Base-by-base conservation (phyloP, 179 eudicot species). In the Heliamphora pulchella region DNA sequence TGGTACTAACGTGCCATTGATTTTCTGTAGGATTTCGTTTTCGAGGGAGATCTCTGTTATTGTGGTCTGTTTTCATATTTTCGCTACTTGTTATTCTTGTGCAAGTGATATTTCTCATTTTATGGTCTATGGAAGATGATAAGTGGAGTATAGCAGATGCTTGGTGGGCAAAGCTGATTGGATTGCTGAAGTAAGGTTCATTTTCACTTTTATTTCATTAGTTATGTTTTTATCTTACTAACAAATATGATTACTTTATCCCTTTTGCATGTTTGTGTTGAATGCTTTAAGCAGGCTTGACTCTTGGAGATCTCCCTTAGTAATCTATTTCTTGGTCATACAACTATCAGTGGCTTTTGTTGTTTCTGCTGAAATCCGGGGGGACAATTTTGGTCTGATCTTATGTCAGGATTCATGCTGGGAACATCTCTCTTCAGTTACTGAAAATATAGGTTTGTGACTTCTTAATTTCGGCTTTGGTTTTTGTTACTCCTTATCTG, bases 161-260 rank as follows among this genome's bases (percentile, higher is more conserved):
- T 71, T 84, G 88, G 85, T 94, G 94, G 96, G 90, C 85, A 81
- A 89, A 91, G 89, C 85, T 94, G 77, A 66, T 90, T 80, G 98
- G 99, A 67, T 79, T 96, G 70, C 87, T 90, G 91, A 85, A 87
- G 99, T 94, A 90, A 80, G 87, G 47, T 51, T 78, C 44, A 67
- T 69, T 64, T 74, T 64, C 9, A 22, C n/a, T 65, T 75, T 39
- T 78, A 50, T 31, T 78, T 62, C 55, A 14, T 72, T 46, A 8
- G 46, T 61, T 67, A 61, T n/a, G 50, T 53, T 53, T 57, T 55
- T 3, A 20, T 48, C 39, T 79, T 20, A 18, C 81, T 50, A 15
- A 46, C 7, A 18, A 55, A 7, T 46, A 31, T 80, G 20, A 53
- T 70, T 50, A 8, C 14, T 69, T 17, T 20, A 44, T 48, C 57